These are phyloP conservation scores for Hyphopichia pseudoburtonii DNA, from an alignment of 1,139 yeast species.

Conservation along the genomic window DNA sequence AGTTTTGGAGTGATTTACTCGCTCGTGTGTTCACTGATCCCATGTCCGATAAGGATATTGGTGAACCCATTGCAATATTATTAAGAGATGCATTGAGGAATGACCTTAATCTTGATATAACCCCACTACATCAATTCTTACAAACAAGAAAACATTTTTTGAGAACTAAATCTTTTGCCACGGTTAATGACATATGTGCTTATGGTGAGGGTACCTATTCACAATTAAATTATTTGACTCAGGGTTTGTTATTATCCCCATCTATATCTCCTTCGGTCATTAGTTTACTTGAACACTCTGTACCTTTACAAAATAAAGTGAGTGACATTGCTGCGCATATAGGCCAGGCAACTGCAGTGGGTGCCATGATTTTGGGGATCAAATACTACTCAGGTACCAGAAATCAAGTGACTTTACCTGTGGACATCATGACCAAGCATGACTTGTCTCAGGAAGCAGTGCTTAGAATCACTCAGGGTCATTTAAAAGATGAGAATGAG, in stretches of 20 bases:
- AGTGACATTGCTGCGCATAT: slow-evolving; percentile 75
- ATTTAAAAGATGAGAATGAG: slow-evolving; percentile 24
- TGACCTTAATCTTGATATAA: slow-evolving; percentile 52
- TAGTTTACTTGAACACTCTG: slow-evolving; percentile 47
- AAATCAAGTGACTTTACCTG: slow-evolving; percentile 60
- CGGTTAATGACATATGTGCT: slow-evolving; percentile 62
- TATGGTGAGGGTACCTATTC: slow-evolving; percentile 83
- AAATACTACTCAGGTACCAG: slow-evolving; percentile 55
- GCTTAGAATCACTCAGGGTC: slow-evolving; percentile 51
- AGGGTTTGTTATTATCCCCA: slow-evolving; percentile 61
- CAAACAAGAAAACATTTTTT: slow-evolving; percentile 60
- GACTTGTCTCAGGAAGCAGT: slow-evolving; percentile 66
- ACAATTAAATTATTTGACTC: slow-evolving; percentile 68
- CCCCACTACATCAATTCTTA: slow-evolving; percentile 59
- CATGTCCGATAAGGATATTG: slow-evolving; percentile 36
- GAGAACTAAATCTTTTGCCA: slow-evolving; percentile 44
- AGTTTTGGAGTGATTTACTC: slow-evolving; percentile 61
- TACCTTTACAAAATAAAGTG: slow-evolving; percentile 40
- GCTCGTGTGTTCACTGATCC: slow-evolving; percentile 42
- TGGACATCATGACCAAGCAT: slow-evolving; percentile 55
- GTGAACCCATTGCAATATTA: slow-evolving; percentile 69
- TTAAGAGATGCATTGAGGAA: slow-evolving; percentile 49
- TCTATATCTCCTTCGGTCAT: slow-evolving; percentile 58
- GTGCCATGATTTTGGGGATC: slow-evolving; percentile 63
- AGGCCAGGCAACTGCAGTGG: slow-evolving; percentile 79